Base-by-base conservation (phyloP, 441 rosid species). In the Bocquillonia castaneifolia region DNA sequence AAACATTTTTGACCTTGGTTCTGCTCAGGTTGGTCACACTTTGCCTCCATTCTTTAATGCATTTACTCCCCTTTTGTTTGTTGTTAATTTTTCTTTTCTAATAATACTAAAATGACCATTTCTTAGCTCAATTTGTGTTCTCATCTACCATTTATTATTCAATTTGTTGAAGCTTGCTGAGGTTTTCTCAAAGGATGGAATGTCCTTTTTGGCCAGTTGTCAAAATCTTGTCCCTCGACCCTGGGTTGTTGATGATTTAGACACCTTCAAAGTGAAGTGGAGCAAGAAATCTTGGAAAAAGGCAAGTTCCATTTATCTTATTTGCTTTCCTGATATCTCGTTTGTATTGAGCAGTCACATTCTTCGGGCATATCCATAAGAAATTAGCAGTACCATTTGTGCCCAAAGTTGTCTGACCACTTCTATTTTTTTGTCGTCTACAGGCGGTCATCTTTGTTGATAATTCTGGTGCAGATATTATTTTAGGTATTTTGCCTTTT, bases 381-480 rank as follows among this genome's bases (percentile, higher is more conserved):
- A 42, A 64, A 7, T 59, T 51, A 40, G 44, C 55, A 23, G 69
- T 61, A 3, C 9, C 50, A 6, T 45, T 58, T 51, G 1, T 67
- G 34, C 36, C 50, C 39, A 56, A 40, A 20, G 8, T 39, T 56
- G 40, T 69, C 78, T 72, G 64, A 80, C 62, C 42, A 29, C 64
- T 3, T 69, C 71, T 66, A 26, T 70, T 77, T 60, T 22, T 17
- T 26, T 45, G 52, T 64, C 76, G 45, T n/a, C 74, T 68, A 50
- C 89, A 94, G 99, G 97, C 88, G 61, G 79, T 90, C 80, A 86
- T 94, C 74, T 94, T 88, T 80, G 98, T 92, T 79, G 98, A 92
- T 74, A 90, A 94, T 82, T 88, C 99, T 76, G 98, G 99, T 70
- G 99, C 99, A 40, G 98, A 94, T 83, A 85, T 94, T 66, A 83